phyloP scores from a whole-genome alignment of 441 rosid species.

The Populus hybrid region DNA sequence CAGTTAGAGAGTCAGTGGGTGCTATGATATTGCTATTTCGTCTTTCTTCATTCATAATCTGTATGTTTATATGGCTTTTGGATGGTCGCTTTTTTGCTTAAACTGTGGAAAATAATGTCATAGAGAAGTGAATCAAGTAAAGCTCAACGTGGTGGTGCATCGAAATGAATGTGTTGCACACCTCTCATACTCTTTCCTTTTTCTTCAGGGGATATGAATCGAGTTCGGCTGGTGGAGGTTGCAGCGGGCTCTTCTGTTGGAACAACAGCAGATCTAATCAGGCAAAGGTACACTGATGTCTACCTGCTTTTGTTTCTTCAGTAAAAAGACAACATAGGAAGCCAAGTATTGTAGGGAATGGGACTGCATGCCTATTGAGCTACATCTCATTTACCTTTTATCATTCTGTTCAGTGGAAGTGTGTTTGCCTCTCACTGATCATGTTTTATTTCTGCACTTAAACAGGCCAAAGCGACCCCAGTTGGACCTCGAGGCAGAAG shows the following conservation, averaged over 20 bases:
- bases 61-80: not conserved
- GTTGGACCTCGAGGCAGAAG: conserved; percentile 39
- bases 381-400: not conserved
- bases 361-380: not conserved
- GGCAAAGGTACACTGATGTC: conserved; percentile 51
- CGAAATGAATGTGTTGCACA: not conserved
- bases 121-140: not conserved
- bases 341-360: not conserved
- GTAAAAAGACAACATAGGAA: too few species aligned
- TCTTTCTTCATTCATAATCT: not conserved
- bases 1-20: not conserved
- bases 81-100: not conserved
- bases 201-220: conserved; percentile 80
- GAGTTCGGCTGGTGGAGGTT: conserved; percentile 71
- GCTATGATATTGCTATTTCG: not conserved
- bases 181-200: conserved; percentile 18
- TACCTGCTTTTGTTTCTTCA: not conserved
- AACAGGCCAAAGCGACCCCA: conserved; percentile 55
- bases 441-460: conserved; percentile 9
- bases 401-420: not conserved
- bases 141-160: not conserved
- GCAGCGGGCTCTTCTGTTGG: conserved; percentile 88
- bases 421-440: not conserved
- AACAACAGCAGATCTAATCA: conserved; percentile 43
- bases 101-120: not conserved